Base-by-base conservation (phyloP, 495 filamentous ascomycete genomes). In the Clavariopsis aquatica region DNA sequence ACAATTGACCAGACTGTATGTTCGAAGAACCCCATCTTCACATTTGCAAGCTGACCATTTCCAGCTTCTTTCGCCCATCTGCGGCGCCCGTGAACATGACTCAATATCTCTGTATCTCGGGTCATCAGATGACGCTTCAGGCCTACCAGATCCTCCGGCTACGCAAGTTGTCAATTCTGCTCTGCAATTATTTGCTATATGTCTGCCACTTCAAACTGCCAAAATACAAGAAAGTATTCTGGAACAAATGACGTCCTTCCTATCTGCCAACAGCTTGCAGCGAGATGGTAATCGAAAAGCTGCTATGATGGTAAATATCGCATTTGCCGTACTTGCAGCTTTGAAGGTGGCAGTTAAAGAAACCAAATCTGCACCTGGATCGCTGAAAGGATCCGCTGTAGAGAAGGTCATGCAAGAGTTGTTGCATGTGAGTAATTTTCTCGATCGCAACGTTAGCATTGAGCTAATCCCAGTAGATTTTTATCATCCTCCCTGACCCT, bases 151-250 rank as follows among this genome's bases (percentile, higher is more conserved):
- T 63, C 94, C 95, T 10, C 89, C 94, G 13, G 85, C 89, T 3
- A 99, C 94, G 12, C 92, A 95, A 65, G 92, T 95, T 22, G 90
- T 98, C 29, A 96, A 98, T 64, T 84, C 93, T 71, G 93, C 94
- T 20, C 95, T 98, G 58, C 85, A 90, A 43, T 80, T 97, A 0
- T 98, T 99, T 75, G 91, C 92, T 9, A 87, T 95, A 55, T 89
- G 91, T 31, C 85, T 98, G 52, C 91, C 94, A 15, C 79, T 96
- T 12, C 93, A 96, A 31, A 86, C 88, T 0, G 81, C 91, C 1
- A 96, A 92, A 67, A 89, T 99, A 12, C 94, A 99, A 71, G 94
- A 98, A 73, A 95, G 94, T 70, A 89, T 93, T 23, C 81, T 98
- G 9, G 95, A 97, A 71, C 95, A 98, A 69, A 84, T 99, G 49